These are phyloP conservation scores for Haplosporangium gracile DNA, from an alignment of 192 early-diverging fungal species.

Conservation along the genomic window DNA sequence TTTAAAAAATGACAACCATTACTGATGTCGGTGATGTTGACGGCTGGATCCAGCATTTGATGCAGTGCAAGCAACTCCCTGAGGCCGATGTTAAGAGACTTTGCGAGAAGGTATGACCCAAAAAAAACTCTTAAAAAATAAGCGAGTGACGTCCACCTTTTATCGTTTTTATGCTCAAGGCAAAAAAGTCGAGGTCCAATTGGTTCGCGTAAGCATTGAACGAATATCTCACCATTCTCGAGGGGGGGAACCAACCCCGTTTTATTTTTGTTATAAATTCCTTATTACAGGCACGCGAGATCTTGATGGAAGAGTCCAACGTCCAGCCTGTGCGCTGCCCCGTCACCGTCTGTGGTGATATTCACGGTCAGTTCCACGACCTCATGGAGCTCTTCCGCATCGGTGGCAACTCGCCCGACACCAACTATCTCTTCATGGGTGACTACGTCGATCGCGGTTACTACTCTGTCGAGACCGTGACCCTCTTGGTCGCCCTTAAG, in stretches of 20 bases:
- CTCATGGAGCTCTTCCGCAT: slow-evolving; percentile 97
- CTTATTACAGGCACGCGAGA: slow-evolving; percentile 82
- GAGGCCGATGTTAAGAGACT: slow-evolving; percentile 96
- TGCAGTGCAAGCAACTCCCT: slow-evolving; percentile 94
- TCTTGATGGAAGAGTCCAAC: slow-evolving; percentile 96
- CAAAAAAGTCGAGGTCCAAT: neutral
- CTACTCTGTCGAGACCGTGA: slow-evolving; percentile 98
- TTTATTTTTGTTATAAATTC: neutral
- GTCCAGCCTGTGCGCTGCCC: slow-evolving; percentile 97
- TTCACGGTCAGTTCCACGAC: slow-evolving; percentile 99
- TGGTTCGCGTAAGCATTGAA: neutral
- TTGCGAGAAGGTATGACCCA: slow-evolving; percentile 90
- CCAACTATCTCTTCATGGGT: slow-evolving; percentile 99
- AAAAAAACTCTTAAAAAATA: neutral
- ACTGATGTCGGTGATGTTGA: slow-evolving; percentile 91
- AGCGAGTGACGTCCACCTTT: neutral
- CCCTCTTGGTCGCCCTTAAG: slow-evolving; percentile 95
- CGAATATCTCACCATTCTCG: slow-evolving; percentile 1
- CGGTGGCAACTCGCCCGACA: slow-evolving; percentile 96
- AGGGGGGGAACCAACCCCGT: neutral
- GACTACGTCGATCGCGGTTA: slow-evolving; percentile 99
- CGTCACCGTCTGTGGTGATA: slow-evolving; percentile 98
- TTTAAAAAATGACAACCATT: slow-evolving; percentile 35
- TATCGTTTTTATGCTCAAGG: neutral
- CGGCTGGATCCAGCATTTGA: slow-evolving; percentile 90